Base-by-base conservation (phyloP, 2,329 filamentous ascomycete species). In the Epichloe glyceriae region DNA sequence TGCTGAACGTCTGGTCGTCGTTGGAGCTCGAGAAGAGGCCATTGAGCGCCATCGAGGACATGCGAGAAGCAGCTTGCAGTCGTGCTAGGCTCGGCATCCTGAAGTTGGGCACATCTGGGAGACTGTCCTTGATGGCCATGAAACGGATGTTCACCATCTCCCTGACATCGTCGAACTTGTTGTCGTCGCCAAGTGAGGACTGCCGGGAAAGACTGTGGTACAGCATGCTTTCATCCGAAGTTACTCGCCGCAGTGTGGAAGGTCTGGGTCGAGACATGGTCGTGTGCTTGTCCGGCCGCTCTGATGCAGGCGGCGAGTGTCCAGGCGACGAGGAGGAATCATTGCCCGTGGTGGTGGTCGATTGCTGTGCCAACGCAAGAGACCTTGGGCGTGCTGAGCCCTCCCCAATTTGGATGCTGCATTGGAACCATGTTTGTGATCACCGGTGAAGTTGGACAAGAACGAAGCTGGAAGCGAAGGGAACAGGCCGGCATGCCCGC, bases 91-190 rank as follows among this genome's bases (percentile, higher is more conserved):
- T 75, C 2, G 79, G 79, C 61, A 88, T 74, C 61, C 82, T 87
- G 67, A 90, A 85, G 50, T 82, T 87, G 2, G 89, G 86, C 40
- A 76, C 70, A 59, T 95, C 89, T 62, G 88, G 83, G 54, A 87
- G 80, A 61, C 85, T 94, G 63, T 96, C 90, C 61, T 83, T 86
- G 63, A 97, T 86, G 4, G 91, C 91, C 69, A 95, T 95, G 61
- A 93, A 75, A 41, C 91, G 79, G 58, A 86, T 88, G 60, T 96
- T 97, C 57, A 91, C 85, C 71, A 93, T 87, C 54, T 88, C 85
- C 42, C 83, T 80, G 12, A 95, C 81, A 64, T 93, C 75, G 47
- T 85, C 79, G 64, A 93, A 97, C 43, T 83, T 78, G 39, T 80
- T 80, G 59, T 91, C 87, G 61, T 96, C 88, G 2, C 90, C 90